Evolutionary conservation across 495 filamentous ascomycete genomes (phyloP).

Genomic region (Delitschia confertaspora): DNA sequence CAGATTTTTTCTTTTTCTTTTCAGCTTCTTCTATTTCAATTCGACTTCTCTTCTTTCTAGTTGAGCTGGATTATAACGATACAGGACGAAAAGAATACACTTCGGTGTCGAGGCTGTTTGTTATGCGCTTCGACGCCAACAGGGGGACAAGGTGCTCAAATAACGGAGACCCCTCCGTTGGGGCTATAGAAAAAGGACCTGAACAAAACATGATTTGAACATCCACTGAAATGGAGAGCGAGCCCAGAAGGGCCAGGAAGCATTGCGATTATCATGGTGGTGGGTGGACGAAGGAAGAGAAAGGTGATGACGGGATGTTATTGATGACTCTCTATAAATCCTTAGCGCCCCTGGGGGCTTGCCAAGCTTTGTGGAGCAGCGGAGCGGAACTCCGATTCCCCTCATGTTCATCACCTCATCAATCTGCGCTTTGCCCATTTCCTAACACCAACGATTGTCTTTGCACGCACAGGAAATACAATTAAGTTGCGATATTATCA

Average conservation of each 20-base stretch:
- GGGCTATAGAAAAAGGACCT: slow-evolving; percentile 51
- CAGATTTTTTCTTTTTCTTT: slow-evolving; percentile 11
- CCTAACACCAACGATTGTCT: no score
- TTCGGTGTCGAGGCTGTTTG: no score
- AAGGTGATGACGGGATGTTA: slow-evolving; percentile 9
- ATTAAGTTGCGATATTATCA: no score
- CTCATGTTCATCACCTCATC: neutral
- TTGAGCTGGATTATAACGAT: no score
- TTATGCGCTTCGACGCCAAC: slow-evolving; percentile 30
- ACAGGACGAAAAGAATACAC: no score
- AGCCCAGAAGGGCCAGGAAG: slow-evolving; percentile 19
- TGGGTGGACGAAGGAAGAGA: slow-evolving; percentile 7
- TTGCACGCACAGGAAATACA: no score
- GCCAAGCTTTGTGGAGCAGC: neutral
- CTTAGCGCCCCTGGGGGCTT: no score
- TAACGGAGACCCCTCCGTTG: slow-evolving; percentile 59
- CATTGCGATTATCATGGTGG: slow-evolving; percentile 18
- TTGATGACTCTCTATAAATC: no score
- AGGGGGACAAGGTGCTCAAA: slow-evolving; percentile 41
- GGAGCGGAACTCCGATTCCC: neutral
- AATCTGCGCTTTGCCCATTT: no score
- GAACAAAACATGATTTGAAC: slow-evolving; percentile 38
- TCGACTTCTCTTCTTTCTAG: slow-evolving; percentile 9
- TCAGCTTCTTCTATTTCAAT: slow-evolving; percentile 23
- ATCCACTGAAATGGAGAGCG: slow-evolving; percentile 12